phyloP scores from a whole-genome alignment of 2,329 filamentous ascomycete genomes.

The Cordyceps cateniannulata region DNA sequence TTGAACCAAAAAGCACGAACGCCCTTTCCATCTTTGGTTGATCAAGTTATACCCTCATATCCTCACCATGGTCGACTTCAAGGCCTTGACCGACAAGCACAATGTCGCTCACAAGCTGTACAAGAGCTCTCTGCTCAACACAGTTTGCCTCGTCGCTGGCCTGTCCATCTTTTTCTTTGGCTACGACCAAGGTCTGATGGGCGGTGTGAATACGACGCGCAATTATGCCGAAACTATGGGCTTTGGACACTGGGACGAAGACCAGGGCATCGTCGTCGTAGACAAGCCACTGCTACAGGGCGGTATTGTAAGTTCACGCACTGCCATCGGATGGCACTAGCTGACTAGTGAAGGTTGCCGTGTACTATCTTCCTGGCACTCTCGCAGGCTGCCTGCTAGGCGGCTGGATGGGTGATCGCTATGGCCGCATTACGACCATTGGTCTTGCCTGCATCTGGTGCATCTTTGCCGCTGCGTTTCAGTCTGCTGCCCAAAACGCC shows the following conservation, averaged over 20 bases:
- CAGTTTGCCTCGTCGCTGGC: slow-evolving; percentile 56
- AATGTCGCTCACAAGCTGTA: slow-evolving; percentile 45
- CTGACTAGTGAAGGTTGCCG: slow-evolving; percentile 17
- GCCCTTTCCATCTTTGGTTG: background rate
- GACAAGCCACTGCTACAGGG: slow-evolving; percentile 39
- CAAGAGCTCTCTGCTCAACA: slow-evolving; percentile 50
- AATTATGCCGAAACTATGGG: slow-evolving; percentile 60
- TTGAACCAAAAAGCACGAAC: background rate
- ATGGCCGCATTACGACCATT: slow-evolving; percentile 59
- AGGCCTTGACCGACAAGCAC: slow-evolving; percentile 9
- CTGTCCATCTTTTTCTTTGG: slow-evolving; percentile 65
- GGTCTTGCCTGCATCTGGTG: slow-evolving; percentile 52
- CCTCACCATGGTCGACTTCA: slow-evolving; percentile 7
- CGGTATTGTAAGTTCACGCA: slow-evolving; percentile 19
- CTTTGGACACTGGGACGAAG: slow-evolving; percentile 52
- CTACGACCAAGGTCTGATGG: slow-evolving; percentile 52
- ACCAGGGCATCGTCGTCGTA: slow-evolving; percentile 45
- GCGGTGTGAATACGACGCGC: slow-evolving; percentile 59
- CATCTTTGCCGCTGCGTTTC: slow-evolving; percentile 54
- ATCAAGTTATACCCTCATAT: background rate
- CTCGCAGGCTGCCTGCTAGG: slow-evolving; percentile 57
- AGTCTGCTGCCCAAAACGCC: slow-evolving; percentile 58
- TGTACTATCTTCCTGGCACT: slow-evolving; percentile 46
- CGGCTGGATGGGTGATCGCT: slow-evolving; percentile 57
- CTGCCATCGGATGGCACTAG: background rate